Conservation (phyloP, 1,139 yeast genomes). For the Candida sp. region DNA sequence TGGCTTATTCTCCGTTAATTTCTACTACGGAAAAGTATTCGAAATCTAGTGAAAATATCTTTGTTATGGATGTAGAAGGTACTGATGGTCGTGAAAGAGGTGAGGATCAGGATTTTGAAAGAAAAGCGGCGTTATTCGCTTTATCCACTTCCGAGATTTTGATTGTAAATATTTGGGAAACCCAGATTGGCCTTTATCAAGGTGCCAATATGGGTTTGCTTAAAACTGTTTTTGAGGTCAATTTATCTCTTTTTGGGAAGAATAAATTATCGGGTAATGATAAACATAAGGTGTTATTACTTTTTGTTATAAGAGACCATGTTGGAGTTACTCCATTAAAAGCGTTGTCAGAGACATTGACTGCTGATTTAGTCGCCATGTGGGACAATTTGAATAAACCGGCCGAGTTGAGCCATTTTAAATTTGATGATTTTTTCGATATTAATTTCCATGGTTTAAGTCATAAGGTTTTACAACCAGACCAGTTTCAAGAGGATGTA, state of each 20-base stretch:
- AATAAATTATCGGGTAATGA: conserved; percentile 28
- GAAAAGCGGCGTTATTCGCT: conserved; percentile 95
- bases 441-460: conserved; percentile 77
- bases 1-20: conserved; percentile 62
- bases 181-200: conserved; percentile 93
- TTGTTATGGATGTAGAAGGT: conserved; percentile 96
- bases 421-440: conserved; percentile 78
- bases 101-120: conserved; percentile 96
- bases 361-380: conserved; percentile 66
- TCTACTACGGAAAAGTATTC: conserved; percentile 20
- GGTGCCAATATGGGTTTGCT: conserved; percentile 97
- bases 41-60: conserved; percentile 38
- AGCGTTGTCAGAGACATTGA: conserved; percentile 65
- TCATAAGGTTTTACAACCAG: conserved; percentile 81
- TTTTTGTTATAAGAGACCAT: conserved; percentile 92
- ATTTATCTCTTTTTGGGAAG: conserved; percentile 70
- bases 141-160: conserved; percentile 87
- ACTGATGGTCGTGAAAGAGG: conserved; percentile 98
- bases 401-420: conserved; percentile 46
- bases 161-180: conserved; percentile 95
- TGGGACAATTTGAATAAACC: conserved; percentile 84
- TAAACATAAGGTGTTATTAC: conserved; percentile 65
- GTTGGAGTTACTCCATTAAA: conserved; percentile 83
- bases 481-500: conserved; percentile 67
- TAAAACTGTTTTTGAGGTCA: conserved; percentile 95